phyloP scores from a whole-genome alignment of 2,329 filamentous ascomycete species.

The Pyricularia grisea region DNA sequence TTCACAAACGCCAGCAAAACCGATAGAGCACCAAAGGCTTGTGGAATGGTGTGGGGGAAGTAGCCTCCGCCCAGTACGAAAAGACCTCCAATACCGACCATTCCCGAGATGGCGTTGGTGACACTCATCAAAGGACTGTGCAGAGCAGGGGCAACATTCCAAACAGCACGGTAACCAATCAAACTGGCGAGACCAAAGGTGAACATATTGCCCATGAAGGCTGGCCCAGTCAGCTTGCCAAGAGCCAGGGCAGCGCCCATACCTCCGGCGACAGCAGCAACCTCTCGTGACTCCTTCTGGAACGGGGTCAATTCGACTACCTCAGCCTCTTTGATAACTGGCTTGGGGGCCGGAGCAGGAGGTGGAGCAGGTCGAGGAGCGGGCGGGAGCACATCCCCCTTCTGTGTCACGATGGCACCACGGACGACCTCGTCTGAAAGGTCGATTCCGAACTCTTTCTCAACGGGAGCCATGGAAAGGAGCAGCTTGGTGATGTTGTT shows the following conservation, averaged over 20 bases:
- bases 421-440: slow-evolving; percentile 78
- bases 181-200: slow-evolving; percentile 76
- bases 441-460: slow-evolving; percentile 73
- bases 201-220: slow-evolving; percentile 85
- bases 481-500: slow-evolving; percentile 91
- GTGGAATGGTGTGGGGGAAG: slow-evolving; percentile 68
- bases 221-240: slow-evolving; percentile 69
- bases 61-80: slow-evolving; percentile 83
- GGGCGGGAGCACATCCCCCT: slow-evolving; percentile 67
- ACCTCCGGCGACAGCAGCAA: slow-evolving; percentile 63
- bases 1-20: slow-evolving; percentile 84
- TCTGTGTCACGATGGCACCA: slow-evolving; percentile 71
- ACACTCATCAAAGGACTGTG: slow-evolving; percentile 90
- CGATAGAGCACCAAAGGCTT: slow-evolving; percentile 67
- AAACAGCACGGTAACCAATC: slow-evolving; percentile 81
- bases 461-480: slow-evolving; percentile 68
- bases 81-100: slow-evolving; percentile 82
- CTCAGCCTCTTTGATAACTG: slow-evolving; percentile 41
- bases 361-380: slow-evolving; percentile 60
- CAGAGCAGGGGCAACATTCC: slow-evolving; percentile 74
- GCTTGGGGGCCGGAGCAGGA: slow-evolving; percentile 40
- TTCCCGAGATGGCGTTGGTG: slow-evolving; percentile 83
- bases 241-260: slow-evolving; percentile 69
- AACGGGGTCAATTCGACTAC: slow-evolving; percentile 69
- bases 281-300: slow-evolving; percentile 70